Percentiles rank a stretch among this genome's conserved stretches.
These are phyloP conservation scores for Oryza officinalis DNA, from an alignment of 176 grass and related monocot genomes.

Conservation along the genomic window DNA sequence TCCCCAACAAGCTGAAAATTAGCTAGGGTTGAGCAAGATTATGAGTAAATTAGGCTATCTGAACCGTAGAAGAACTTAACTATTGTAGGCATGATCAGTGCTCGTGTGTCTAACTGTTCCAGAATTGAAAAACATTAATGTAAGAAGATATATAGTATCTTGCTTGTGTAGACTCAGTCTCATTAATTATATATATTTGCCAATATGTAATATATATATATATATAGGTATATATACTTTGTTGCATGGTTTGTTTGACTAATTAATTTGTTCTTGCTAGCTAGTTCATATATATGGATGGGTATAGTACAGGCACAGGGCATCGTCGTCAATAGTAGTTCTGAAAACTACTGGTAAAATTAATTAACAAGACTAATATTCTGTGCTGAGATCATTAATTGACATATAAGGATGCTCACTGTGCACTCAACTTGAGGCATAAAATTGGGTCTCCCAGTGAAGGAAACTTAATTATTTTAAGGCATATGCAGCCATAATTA, in stretches of 20 bases:
- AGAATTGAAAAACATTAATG: not conserved
- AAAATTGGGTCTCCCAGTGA: not conserved
- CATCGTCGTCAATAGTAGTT: not conserved
- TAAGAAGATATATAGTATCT: no score
- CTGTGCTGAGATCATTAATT: not conserved
- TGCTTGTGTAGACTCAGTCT: not conserved
- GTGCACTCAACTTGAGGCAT: not conserved
- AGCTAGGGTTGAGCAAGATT: not conserved
- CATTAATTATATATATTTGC: not conserved
- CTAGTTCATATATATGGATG: not conserved
- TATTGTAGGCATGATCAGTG: not conserved
- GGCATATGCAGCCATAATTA: conserved; percentile 56
- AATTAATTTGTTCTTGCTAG: not conserved
- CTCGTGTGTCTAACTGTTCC: not conserved
- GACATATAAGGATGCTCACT: not conserved
- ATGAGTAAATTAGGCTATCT: conserved; percentile 18
- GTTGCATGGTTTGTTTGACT: not conserved
- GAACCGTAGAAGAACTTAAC: not conserved
- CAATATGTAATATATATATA: not conserved
- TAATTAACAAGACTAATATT: not conserved
- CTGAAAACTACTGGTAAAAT: not conserved
- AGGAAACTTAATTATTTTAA: conserved; percentile 47
- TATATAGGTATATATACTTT: not conserved
- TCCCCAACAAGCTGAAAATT: conserved; percentile 24
- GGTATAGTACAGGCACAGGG: not conserved